Conservation (phyloP, 75 land plant genomes). For the Pinus tabuliformis region DNA sequence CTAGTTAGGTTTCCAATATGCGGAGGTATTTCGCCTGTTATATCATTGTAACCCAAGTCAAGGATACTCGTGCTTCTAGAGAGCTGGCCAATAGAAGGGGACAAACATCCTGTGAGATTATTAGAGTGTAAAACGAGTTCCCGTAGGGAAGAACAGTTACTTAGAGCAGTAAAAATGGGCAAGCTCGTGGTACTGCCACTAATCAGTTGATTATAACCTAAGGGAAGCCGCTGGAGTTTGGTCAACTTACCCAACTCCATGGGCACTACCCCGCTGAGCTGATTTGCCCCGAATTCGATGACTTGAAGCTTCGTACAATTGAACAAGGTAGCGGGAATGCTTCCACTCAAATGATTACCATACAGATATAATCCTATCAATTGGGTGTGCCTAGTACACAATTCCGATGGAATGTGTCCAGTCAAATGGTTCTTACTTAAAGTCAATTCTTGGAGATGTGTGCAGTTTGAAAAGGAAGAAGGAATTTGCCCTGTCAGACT, state of each 20-base stretch:
- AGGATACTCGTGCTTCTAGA: neutral
- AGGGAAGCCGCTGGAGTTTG: neutral
- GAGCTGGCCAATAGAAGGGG: neutral
- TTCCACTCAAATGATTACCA: slow-evolving; percentile 8
- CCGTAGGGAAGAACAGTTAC: neutral
- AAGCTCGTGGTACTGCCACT: neutral
- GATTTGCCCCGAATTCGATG: neutral
- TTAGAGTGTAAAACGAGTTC: neutral
- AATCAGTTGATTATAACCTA: neutral
- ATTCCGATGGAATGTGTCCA: neutral
- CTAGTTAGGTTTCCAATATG: neutral
- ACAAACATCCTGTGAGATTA: neutral
- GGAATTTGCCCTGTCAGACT: neutral
- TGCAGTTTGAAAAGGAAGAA: slow-evolving; percentile 9
- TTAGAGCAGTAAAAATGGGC: slow-evolving; percentile 1
- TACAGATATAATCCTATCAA: neutral
- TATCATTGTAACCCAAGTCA: neutral
- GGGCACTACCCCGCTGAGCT: neutral
- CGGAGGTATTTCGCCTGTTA: neutral
- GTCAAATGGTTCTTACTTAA: slow-evolving; percentile 1
- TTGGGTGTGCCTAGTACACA: no score
- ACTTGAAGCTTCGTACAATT: neutral
- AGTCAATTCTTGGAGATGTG: slow-evolving; percentile 11
- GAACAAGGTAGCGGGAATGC: neutral
- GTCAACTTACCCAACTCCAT: neutral